Evolutionary conservation across 805 yeast genomes (phyloP).

Genomic region (Teunomyces kruisii): DNA sequence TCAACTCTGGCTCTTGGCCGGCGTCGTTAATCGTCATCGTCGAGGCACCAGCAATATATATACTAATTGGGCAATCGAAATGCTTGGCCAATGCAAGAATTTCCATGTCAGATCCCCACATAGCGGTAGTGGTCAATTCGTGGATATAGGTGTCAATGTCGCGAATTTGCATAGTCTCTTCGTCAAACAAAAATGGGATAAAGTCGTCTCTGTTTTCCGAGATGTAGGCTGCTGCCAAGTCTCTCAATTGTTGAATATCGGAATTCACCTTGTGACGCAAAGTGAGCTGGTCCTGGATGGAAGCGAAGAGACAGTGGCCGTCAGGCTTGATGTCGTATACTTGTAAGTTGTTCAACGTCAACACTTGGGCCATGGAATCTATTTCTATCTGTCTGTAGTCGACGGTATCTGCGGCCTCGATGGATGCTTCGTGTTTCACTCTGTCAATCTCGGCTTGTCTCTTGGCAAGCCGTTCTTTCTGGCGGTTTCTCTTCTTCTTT

Average conservation of each 20-base stretch:
- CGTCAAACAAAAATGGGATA: conserved; percentile 82
- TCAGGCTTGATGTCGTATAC: conserved; percentile 81
- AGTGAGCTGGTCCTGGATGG: conserved; percentile 74
- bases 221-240: conserved; percentile 65
- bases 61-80: conserved; percentile 71
- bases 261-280: conserved; percentile 44
- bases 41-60: conserved; percentile 76
- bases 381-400: conserved; percentile 73
- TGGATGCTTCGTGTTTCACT: conserved; percentile 63
- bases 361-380: conserved; percentile 57
- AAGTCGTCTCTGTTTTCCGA: conserved; percentile 65
- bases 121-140: conserved; percentile 70
- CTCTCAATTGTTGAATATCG: conserved; percentile 56
- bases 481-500: conserved; percentile 63
- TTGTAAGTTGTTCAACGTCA: conserved; percentile 47
- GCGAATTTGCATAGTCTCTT: conserved; percentile 59
- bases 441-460: conserved; percentile 68
- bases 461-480: conserved; percentile 77
- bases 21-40: conserved; percentile 62
- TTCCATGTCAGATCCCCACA: conserved; percentile 98
- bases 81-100: conserved; percentile 74
- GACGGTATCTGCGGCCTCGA: conserved; percentile 66
- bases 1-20: conserved; percentile 52
- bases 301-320: conserved; percentile 91
- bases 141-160: conserved; percentile 68